These are phyloP conservation scores for Suillus tomentosus DNA, from an alignment of 768 basidiomycete species.

Conservation along the genomic window DNA sequence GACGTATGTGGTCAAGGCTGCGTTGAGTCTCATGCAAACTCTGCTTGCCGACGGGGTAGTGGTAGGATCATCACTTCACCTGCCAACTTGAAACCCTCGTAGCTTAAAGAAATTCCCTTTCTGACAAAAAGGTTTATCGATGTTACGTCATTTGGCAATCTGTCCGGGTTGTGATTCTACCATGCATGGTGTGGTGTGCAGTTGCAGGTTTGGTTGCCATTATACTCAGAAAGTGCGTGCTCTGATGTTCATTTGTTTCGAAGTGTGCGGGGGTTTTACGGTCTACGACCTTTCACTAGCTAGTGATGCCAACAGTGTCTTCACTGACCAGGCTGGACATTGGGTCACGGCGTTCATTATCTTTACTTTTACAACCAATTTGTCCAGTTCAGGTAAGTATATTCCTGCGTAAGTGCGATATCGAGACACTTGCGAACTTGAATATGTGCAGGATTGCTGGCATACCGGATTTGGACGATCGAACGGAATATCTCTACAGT, in stretches of 20 bases:
- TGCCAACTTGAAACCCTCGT: too few species aligned
- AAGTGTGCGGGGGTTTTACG: neutral
- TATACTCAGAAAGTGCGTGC: neutral
- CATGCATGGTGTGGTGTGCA: too few species aligned
- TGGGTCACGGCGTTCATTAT: neutral
- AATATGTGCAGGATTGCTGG: neutral
- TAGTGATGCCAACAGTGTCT: neutral
- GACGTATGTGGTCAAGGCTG: too few species aligned
- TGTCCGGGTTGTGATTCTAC: too few species aligned
- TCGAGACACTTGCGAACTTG: neutral
- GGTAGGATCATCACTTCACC: too few species aligned
- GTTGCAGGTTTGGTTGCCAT: neutral
- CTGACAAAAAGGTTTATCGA: too few species aligned
- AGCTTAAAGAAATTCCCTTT: too few species aligned
- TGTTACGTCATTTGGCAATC: too few species aligned
- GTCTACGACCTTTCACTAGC: neutral
- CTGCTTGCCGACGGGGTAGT: too few species aligned
- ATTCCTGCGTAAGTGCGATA: neutral
- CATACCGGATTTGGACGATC: neutral
- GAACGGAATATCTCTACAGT: neutral
- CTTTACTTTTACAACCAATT: neutral
- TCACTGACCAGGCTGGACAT: neutral
- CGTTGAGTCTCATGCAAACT: too few species aligned
- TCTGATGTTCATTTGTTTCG: slow-evolving; percentile 3
- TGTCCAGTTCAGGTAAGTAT: neutral